phyloP scores from a whole-genome alignment of 2,329 filamentous ascomycete genomes.

The Sphaerostilbella broomeana region DNA sequence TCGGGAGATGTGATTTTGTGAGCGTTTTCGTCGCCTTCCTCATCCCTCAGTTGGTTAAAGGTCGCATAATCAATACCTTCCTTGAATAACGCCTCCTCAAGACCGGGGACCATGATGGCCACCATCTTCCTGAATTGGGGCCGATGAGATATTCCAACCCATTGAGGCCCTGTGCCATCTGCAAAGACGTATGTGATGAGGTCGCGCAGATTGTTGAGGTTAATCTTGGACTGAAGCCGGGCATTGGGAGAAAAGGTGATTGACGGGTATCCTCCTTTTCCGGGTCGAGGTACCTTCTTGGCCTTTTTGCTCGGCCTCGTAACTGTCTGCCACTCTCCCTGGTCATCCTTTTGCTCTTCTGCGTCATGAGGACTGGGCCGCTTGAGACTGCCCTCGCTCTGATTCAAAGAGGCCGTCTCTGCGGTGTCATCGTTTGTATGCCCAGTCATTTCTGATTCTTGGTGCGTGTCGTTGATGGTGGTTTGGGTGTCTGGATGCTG shows the following conservation, averaged over 20 bases:
- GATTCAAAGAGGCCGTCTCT: constrained; percentile 14
- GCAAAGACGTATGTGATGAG: constrained; percentile 61
- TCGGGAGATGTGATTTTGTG: constrained; percentile 42
- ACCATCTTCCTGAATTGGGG: constrained; percentile 72
- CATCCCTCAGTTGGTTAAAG: constrained; percentile 33
- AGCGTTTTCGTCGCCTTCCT: constrained; percentile 27
- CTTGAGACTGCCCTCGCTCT: constrained; percentile 40
- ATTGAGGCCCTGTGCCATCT: constrained; percentile 58
- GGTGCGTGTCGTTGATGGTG: not conserved
- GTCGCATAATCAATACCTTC: constrained; percentile 44
- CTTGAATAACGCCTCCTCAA: constrained; percentile 87
- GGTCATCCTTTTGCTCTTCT: constrained; percentile 25
- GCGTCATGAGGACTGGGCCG: constrained; percentile 42
- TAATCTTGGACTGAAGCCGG: constrained; percentile 55
- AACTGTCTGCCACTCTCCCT: constrained; percentile 49
- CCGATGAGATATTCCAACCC: constrained; percentile 57
- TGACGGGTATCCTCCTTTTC: constrained; percentile 52
- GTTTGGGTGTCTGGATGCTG: not conserved
- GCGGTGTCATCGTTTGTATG: constrained; percentile 9
- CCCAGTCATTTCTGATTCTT: constrained; percentile 13
- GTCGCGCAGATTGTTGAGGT: constrained; percentile 55
- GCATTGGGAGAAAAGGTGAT: constrained; percentile 52
- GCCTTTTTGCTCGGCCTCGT: constrained; percentile 49
- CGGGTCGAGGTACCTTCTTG: constrained; percentile 53
- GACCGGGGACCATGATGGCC: constrained; percentile 81